A percentile compares a stretch with the other conserved stretches of the same genome.
These are phyloP conservation scores for Leccinum obscurum DNA, from an alignment of 768 basidiomycete genomes.

Conservation along the genomic window DNA sequence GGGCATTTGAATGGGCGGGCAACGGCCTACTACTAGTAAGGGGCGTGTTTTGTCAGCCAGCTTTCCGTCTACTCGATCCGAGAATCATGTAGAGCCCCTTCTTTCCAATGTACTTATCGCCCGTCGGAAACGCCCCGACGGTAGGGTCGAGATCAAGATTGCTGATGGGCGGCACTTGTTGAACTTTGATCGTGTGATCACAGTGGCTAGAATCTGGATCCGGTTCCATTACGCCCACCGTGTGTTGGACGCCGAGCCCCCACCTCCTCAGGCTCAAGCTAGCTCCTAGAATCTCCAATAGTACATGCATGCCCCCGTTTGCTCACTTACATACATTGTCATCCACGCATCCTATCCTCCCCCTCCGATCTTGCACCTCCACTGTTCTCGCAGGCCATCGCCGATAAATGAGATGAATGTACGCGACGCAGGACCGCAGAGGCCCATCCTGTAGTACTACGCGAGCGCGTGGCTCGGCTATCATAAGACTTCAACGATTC, in stretches of 20 bases:
- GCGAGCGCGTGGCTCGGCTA: conserved; percentile 75
- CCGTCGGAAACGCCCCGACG: conserved; percentile 37
- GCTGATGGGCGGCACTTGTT: conserved; percentile 43
- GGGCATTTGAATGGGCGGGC: conserved; percentile 65
- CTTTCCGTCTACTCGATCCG: conserved; percentile 55
- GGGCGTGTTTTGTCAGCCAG: conserved; percentile 66
- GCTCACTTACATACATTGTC: too few species aligned
- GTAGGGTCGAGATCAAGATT: conserved; percentile 47
- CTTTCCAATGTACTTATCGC: conserved; percentile 58
- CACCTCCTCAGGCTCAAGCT: neutral
- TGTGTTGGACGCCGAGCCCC: conserved; percentile 48
- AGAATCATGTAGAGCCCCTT: conserved; percentile 54
- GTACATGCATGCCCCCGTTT: too few species aligned
- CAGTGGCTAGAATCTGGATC: conserved; percentile 45
- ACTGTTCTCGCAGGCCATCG: conserved; percentile 42
- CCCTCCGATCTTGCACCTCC: neutral
- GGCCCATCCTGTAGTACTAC: conserved; percentile 48
- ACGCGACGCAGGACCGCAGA: conserved; percentile 59
- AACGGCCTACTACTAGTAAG: conserved; percentile 49
- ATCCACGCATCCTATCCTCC: neutral
- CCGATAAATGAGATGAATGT: conserved; percentile 50
- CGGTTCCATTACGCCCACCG: conserved; percentile 70
- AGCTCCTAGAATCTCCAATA: too few species aligned
- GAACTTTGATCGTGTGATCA: conserved; percentile 67
- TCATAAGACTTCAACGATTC: conserved; percentile 64